Base-by-base conservation (phyloP, 441 rosid genomes). In the California macrophylla region DNA sequence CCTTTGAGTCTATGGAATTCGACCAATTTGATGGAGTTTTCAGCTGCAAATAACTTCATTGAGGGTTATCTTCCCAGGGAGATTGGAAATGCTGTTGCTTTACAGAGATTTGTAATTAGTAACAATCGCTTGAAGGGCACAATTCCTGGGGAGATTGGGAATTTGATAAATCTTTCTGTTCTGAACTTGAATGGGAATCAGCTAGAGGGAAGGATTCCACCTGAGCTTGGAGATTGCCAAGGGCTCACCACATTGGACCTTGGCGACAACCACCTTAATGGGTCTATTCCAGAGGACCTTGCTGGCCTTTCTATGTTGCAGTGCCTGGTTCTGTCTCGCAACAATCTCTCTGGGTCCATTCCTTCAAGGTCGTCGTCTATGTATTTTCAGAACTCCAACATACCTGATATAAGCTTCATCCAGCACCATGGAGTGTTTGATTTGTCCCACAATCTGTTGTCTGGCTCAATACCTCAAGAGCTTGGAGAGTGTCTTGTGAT, bases 341-440 rank as follows among this genome's bases (percentile, higher is more conserved):
- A 91, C 77, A 79, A 79, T 63, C 80, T 94, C 60, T 86, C 96
- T 0, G 97, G 98, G 1, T 20, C 80, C 1, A 90, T 94, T 66
- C 97, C 97, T 60, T 76, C 80, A 0, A 82, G 69, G 66, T 77
- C 89, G 0, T 82, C 89, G 0, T 82, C 92, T 54, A 70, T 70
- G 38, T 94, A 89, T 76, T 94, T 94, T 72, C 87, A 74, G 29
- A 58, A 7, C 29, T 20, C 29, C 21, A 16, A 4, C 40, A 34
- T 94, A 69, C 98, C 96, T 28, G 96, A 85, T 63, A 66, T 76
- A 68, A 90, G 88, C 84, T 94, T 87, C 67, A 60, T 89, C 78
- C 99, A 94, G 79, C 99, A 94, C 80, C 92, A 75, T 64, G 98
- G 99, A 32, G 78, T 85, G 10, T 85, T 81, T 67, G 98, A 92